Conservation (phyloP, 345 rosid species). For the Acer campestre region DNA sequence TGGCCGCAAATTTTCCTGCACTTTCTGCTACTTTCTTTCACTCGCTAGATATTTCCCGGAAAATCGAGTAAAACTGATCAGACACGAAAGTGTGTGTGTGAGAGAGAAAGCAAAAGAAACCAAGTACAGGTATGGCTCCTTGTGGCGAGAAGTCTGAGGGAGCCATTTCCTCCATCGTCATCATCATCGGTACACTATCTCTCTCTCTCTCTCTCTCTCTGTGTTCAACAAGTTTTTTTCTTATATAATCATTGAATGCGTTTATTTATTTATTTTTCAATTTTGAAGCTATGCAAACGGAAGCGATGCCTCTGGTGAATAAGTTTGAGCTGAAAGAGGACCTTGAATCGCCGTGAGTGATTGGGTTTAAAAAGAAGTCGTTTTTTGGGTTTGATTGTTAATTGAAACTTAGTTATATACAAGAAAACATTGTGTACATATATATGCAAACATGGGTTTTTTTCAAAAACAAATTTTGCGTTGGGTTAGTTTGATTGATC, state of each 20-base stretch:
- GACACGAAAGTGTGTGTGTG: neutral
- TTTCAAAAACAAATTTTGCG: neutral
- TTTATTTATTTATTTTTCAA: neutral
- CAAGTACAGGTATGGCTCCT: conserved; percentile 46
- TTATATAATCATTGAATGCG: neutral
- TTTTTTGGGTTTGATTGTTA: neutral
- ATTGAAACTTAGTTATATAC: neutral
- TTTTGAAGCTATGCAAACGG: conserved; percentile 80
- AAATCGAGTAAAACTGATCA: neutral
- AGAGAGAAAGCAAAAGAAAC: conserved; percentile 2
- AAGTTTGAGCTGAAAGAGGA: conserved; percentile 63
- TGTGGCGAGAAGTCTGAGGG: conserved; percentile 54
- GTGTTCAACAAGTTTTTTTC: neutral
- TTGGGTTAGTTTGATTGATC: neutral
- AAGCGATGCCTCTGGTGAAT: conserved; percentile 80
- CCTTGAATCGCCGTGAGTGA: conserved; percentile 49
- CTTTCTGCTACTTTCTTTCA: neutral
- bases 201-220: conserved; percentile 2
- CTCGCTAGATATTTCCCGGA: neutral
- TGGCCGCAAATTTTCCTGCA: conserved; percentile 2
- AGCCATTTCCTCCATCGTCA: conserved; percentile 65
- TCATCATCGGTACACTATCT: conserved; percentile 61
- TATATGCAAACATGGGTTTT: neutral
- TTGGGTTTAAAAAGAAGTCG: neutral
- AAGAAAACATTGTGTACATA: neutral